Conservation (phyloP, 768 basidiomycete species). For the Suillus cothurnatus region DNA sequence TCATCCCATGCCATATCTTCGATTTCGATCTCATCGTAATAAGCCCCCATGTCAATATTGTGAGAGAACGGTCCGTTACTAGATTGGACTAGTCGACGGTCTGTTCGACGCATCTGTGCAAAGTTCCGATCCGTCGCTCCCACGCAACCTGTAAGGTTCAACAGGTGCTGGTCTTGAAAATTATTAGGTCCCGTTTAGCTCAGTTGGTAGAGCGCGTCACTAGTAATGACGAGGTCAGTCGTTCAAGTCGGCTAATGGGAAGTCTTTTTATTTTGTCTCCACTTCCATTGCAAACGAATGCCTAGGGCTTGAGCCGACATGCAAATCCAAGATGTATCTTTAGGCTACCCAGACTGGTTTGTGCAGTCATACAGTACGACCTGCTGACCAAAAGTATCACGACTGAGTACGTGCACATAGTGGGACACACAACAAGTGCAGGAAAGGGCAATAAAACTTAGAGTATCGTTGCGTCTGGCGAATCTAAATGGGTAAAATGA, state of each 20-base stretch:
- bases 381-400: slow-evolving; percentile 95
- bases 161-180: neutral
- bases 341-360: no score
- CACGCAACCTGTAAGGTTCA: neutral
- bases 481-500: slow-evolving; percentile 90
- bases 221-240: slow-evolving; percentile 50
- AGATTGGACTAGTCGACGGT: neutral
- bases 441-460: slow-evolving; percentile 96
- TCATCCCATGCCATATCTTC: slow-evolving; percentile 95
- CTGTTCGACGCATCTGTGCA: neutral
- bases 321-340: no score
- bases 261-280: slow-evolving; percentile 18
- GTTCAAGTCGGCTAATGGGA: slow-evolving; percentile 45
- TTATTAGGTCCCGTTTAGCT: neutral
- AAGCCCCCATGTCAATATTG: slow-evolving; percentile 62
- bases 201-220: slow-evolving; percentile 46
- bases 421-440: slow-evolving; percentile 95
- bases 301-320: no score
- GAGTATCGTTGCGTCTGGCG: slow-evolving; percentile 87
- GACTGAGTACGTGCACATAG: slow-evolving; percentile 95
- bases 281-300: neutral
- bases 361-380: slow-evolving; percentile 94
- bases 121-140: neutral
- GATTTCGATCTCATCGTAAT: slow-evolving; percentile 97
- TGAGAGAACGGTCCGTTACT: neutral